Evolutionary conservation across 2,329 filamentous ascomycete species (phyloP), one percentile per base, ranked within the genome.

Genomic region (Cladophialophora carrionii): DNA sequence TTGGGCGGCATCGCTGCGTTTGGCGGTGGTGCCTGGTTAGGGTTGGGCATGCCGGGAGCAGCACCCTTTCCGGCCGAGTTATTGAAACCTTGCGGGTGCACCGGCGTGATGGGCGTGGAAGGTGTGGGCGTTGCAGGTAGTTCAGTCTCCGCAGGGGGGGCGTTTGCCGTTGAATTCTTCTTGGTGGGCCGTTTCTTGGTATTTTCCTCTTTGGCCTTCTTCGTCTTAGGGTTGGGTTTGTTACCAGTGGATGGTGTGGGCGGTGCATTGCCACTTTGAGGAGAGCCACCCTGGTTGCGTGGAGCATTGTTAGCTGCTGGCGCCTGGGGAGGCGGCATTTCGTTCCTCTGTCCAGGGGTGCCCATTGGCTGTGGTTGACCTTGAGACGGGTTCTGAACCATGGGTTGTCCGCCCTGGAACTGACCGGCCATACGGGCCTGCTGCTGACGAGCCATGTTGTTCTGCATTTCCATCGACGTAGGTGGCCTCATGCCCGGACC

Each of bases 231-330:
- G 81, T 83, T n/a, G 76, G 79, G 72, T 80, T 85, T 88, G 73
- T 82, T 84, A n/a, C 77, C 72, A 73, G 86, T 85, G 66, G 83
- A 85, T 1, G 87, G 87, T 5, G 87, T 88, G 5, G 86, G 86
- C 17, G 86, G 85, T 22, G 85, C 84, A 62, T 79, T 77, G 20
- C 72, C 71, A 51, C 73, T 75, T n/a, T 76, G 77, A 56, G 81
- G 80, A 61, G 81, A 82, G 24, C 76, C 73, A 17, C 78, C 77
- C 67, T 78, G 77, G 26, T 75, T 73, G 34, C 79, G 78, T 57
- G 78, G 78, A 57, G 76, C 73, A 63, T 75, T 78, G 64, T 74
- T 72, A 57, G 75, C 78, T 3, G 79, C 75, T 8, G 79, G 80
- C 56, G 77, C 78, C 67, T 80, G 79, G 46, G 81, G 81, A 32